Evolutionary conservation across 148 eudicot genomes (phyloP), one percentile per base, ranked within the genome.

Genomic region (Bassia scoparia): DNA sequence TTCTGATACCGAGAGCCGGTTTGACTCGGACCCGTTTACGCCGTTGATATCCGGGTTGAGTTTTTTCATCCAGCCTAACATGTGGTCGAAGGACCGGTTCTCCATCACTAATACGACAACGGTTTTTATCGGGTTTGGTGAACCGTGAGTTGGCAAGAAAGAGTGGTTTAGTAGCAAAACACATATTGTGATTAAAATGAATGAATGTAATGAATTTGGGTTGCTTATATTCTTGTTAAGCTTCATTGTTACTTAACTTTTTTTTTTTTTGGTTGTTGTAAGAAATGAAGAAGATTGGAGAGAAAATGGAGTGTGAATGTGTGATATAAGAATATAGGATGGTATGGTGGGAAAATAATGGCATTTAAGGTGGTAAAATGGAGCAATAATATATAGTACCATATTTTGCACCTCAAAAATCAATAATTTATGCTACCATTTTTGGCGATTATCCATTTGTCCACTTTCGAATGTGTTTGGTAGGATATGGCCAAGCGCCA

Each of bases 51-150:
- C 38, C 6, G 87, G 90, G 82, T 87, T 89, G 65, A 91, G 84
- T 21, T 75, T 81, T 81, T 87, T 91, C 90, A 91, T 86, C 90
- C 92, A 91, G 5, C 97, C 97, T 2, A 91, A 61, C 92, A 91
- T 91, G 85, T 91, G 97, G 77, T 91, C 97, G 72, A 91, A 91
- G 14, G 97, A 91, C 9, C 93, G 91, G 76, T 91, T 91, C 55
- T 91, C 97, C 97, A 91, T 91, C 0, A 91, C 97, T 31, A 91
- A 59, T 17, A 91, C 81, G 20, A 89, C 94, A 18, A 91, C 81
- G 16, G 83, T 87, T 71, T 89, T 89, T 29, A 89, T 84, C 15
- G 91, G 95, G 18, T 71, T 33, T 23, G 55, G 26, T 16, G 75
- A 55, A 29, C 52, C 70, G 49, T 76, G 73, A 18, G 49, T 46